Conservation (phyloP, 139 green algal genomes). For the Klebsormidium nitens region DNA sequence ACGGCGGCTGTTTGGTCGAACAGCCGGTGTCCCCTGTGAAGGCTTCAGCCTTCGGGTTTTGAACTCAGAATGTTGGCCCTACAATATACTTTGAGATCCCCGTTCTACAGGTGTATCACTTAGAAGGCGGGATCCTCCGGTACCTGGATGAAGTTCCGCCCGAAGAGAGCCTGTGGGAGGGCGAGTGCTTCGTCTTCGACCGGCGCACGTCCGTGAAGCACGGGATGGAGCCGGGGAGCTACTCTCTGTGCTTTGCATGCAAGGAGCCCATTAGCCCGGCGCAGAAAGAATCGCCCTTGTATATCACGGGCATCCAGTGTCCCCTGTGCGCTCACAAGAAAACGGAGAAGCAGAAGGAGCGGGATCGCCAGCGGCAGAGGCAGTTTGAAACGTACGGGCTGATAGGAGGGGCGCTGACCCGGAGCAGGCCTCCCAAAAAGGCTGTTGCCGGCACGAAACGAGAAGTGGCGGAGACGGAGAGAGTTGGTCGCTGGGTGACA, state of each 20-base stretch:
- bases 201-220: conserved; percentile 26
- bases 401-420: conserved; percentile 19
- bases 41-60: too few species aligned
- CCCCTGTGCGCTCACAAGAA: conserved; percentile 26
- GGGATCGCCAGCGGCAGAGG: conserved; percentile 2
- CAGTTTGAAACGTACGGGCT: conserved; percentile 26
- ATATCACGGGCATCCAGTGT: conserved; percentile 27
- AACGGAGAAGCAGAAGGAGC: conserved; percentile 7
- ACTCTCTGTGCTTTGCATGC: conserved; percentile 29
- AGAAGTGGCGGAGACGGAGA: too few species aligned
- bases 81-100: too few species aligned
- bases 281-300: conserved; percentile 13
- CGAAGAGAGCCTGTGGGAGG: conserved; percentile 32
- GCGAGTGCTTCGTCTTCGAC: conserved; percentile 43
- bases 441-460: too few species aligned
- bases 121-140: conserved; percentile 38
- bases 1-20: too few species aligned
- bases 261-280: conserved; percentile 10
- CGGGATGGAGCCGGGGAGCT: conserved; percentile 13
- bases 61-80: too few species aligned
- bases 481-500: too few species aligned
- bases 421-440: too few species aligned
- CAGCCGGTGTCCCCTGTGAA: too few species aligned
- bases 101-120: conserved; percentile 36
- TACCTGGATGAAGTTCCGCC: conserved; percentile 29